Conservation (phyloP, 345 rosid genomes). For the Rhodamnia argentea region DNA sequence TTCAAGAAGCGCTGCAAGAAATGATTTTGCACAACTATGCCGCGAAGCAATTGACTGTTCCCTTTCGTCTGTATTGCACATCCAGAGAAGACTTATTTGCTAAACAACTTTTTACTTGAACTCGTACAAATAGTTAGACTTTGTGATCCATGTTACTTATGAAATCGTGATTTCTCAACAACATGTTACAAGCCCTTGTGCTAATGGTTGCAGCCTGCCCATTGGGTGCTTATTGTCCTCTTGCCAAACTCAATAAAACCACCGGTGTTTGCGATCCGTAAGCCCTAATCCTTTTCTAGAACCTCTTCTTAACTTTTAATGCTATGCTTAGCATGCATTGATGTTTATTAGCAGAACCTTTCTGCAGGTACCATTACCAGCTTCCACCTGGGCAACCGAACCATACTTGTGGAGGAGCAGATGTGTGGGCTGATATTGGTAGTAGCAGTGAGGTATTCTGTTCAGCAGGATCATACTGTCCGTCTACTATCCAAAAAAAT, state of each 20-base stretch:
- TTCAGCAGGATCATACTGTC: slow-evolving; percentile 88
- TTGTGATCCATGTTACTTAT: neutral
- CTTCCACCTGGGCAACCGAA: slow-evolving; percentile 65
- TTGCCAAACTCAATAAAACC: slow-evolving; percentile 47
- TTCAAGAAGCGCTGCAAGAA: neutral
- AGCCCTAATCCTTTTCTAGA: slow-evolving; percentile 22
- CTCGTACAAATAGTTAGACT: neutral
- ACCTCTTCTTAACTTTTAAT: neutral
- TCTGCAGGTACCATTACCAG: slow-evolving; percentile 81
- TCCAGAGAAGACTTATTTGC: neutral
- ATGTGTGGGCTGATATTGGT: slow-evolving; percentile 72
- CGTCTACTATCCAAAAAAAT: slow-evolving; percentile 57
- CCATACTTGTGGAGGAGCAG: slow-evolving; percentile 95
- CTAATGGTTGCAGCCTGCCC: slow-evolving; percentile 72
- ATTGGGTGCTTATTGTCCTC: slow-evolving; percentile 85
- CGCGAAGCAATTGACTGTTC: neutral
- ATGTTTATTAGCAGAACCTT: slow-evolving; percentile 36
- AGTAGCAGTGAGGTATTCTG: slow-evolving; percentile 85
- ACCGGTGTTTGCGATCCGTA: slow-evolving; percentile 98
- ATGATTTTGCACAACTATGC: neutral
- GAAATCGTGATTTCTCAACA: neutral
- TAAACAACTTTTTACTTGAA: neutral
- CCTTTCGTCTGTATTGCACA: neutral
- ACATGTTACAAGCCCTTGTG: neutral
- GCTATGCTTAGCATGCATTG: slow-evolving; percentile 12